These are phyloP conservation scores for Phytophthora multivora DNA, from an alignment of 352 stramenopile genomes.

Conservation along the genomic window DNA sequence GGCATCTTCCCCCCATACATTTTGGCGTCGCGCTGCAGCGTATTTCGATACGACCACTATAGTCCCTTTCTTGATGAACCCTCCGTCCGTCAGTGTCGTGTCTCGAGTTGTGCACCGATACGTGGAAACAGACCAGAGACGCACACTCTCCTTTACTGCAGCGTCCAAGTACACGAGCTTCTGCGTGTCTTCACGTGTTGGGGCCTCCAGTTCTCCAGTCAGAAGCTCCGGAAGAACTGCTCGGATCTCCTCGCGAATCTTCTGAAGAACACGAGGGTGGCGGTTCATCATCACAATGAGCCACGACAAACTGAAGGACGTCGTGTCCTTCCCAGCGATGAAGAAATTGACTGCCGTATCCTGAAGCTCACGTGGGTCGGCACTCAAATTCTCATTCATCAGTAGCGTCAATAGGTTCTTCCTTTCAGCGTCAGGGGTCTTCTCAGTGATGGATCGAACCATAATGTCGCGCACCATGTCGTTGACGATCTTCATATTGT, in stretches of 20 bases:
- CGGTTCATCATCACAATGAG: slow-evolving; percentile 62
- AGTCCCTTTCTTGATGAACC: slow-evolving; percentile 47
- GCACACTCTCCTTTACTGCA: slow-evolving; percentile 64
- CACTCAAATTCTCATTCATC: slow-evolving; percentile 5
- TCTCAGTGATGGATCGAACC: slow-evolving; percentile 9
- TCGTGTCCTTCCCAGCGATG: slow-evolving; percentile 64
- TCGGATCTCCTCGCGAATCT: slow-evolving; percentile 45
- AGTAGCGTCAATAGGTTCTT: slow-evolving; percentile 18
- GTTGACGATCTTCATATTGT: slow-evolving; percentile 32
- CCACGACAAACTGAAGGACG: slow-evolving; percentile 54
- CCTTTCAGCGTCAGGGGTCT: background rate
- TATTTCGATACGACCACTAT: slow-evolving; percentile 57
- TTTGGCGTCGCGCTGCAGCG: slow-evolving; percentile 38
- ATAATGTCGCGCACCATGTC: slow-evolving; percentile 18
- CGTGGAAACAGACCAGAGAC: slow-evolving; percentile 42
- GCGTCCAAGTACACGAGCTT: slow-evolving; percentile 69
- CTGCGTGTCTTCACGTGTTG: slow-evolving; percentile 49
- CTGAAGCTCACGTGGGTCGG: slow-evolving; percentile 42
- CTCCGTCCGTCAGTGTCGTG: slow-evolving; percentile 61
- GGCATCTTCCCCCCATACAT: slow-evolving; percentile 59
- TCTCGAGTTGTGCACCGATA: slow-evolving; percentile 20
- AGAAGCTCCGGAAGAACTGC: slow-evolving; percentile 30
- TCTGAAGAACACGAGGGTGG: slow-evolving; percentile 45
- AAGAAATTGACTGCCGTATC: slow-evolving; percentile 73
- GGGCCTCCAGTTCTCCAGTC: slow-evolving; percentile 22